Conservation (phyloP, 2,329 filamentous ascomycete species). For the Pseudonectria foliicola region DNA sequence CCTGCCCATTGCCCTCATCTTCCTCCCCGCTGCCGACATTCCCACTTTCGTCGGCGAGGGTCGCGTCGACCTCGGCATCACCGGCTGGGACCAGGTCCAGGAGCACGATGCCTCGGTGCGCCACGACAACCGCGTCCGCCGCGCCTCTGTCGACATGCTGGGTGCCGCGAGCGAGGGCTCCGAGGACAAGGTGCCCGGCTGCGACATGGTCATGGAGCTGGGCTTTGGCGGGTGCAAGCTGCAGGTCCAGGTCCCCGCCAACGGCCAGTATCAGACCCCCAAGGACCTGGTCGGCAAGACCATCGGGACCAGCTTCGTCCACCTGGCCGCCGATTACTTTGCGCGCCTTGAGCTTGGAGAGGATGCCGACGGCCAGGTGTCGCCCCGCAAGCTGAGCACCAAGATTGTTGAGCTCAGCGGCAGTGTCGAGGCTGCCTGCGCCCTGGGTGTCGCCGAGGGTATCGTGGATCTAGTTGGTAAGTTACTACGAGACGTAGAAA, state of each 20-base stretch:
- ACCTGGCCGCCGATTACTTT: slow-evolving; percentile 79
- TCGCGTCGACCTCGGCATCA: slow-evolving; percentile 88
- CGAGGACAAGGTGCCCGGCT: slow-evolving; percentile 48
- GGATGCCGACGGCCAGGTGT: slow-evolving; percentile 29
- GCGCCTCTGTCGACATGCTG: slow-evolving; percentile 31
- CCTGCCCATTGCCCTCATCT: slow-evolving; percentile 87
- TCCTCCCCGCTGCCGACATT: slow-evolving; percentile 94
- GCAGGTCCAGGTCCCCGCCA: slow-evolving; percentile 93
- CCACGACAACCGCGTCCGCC: slow-evolving; percentile 39
- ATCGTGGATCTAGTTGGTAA: slow-evolving; percentile 94
- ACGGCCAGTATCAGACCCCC: slow-evolving; percentile 62
- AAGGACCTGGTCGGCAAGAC: slow-evolving; percentile 84
- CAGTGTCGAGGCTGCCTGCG: slow-evolving; percentile 95
- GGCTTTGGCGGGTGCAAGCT: slow-evolving; percentile 87
- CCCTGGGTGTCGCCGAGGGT: slow-evolving; percentile 88
- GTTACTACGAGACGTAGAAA: slow-evolving; percentile 30
- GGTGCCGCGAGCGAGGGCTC: too few relatives aligned
- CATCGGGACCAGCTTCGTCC: slow-evolving; percentile 91
- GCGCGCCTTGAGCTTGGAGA: slow-evolving; percentile 59
- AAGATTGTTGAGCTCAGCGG: slow-evolving; percentile 92
- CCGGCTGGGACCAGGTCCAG: slow-evolving; percentile 83
- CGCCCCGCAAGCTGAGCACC: slow-evolving; percentile 58
- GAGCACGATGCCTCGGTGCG: slow-evolving; percentile 71
- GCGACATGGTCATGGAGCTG: slow-evolving; percentile 83
- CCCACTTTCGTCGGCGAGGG: slow-evolving; percentile 96